phyloP scores from a whole-genome alignment of 2,329 filamentous ascomycete species.

The Dryadomyces quercivorus region DNA sequence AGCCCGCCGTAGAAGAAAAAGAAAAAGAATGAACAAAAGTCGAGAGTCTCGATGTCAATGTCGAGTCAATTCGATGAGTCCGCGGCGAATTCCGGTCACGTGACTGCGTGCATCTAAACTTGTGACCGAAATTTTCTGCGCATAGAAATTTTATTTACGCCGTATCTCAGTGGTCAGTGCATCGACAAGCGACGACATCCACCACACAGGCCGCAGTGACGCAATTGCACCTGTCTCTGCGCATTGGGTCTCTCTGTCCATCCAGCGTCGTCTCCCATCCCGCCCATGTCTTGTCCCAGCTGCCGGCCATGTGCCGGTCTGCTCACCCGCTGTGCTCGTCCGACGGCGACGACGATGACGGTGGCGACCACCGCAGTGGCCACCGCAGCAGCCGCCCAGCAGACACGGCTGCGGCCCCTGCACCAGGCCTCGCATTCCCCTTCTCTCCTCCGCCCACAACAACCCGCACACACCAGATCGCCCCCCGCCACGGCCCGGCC shows the following conservation, averaged over 20 bases:
- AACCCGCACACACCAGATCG: not conserved
- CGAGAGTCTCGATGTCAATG: no score
- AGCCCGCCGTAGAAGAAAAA: not conserved
- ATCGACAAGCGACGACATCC: not conserved
- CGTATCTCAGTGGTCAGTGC: not conserved
- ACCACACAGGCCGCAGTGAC: not conserved
- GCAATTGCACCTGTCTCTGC: not conserved
- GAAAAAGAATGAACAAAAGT: not conserved
- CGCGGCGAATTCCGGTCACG: not conserved
- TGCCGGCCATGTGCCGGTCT: constrained; percentile 32
- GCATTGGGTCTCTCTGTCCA: not conserved
- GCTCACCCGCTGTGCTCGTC: constrained; percentile 19
- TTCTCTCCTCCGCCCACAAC: not conserved
- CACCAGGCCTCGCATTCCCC: not conserved
- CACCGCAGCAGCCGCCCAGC: not conserved
- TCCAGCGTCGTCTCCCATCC: not conserved
- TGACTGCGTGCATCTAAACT: not conserved
- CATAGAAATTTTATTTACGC: not conserved
- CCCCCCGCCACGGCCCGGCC: not conserved
- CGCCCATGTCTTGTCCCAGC: constrained; percentile 36
- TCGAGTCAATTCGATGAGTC: no score
- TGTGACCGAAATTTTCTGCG: not conserved
- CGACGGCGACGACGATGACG: not conserved
- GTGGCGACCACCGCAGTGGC: not conserved
- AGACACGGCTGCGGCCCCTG: not conserved